Conservation (phyloP, 495 filamentous ascomycete species). For the Aspergillus funiculosus region DNA sequence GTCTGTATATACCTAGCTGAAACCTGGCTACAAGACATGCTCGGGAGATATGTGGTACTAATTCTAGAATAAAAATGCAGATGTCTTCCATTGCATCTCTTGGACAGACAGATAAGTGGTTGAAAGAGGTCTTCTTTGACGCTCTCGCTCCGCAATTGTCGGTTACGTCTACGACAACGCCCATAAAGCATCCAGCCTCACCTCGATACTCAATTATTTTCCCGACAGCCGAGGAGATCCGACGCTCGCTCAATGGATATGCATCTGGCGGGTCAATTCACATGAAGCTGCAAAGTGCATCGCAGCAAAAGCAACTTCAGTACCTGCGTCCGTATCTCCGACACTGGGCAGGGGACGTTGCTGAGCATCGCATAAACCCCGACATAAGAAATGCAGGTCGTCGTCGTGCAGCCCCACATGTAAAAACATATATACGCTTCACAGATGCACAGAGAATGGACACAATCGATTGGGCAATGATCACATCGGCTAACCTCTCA, state of each 20-base stretch:
- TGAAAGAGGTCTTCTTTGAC: constrained; percentile 60
- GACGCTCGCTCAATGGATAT: constrained; percentile 75
- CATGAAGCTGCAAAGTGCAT: constrained; percentile 60
- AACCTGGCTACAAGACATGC: too few relatives aligned
- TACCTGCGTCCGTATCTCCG: constrained; percentile 66
- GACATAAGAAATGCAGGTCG: constrained; percentile 49
- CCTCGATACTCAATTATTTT: constrained; percentile 59
- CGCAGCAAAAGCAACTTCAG: constrained; percentile 67
- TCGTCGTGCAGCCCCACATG: constrained; percentile 79
- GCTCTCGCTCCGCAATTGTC: constrained; percentile 41
- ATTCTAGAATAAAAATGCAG: constrained; percentile 11
- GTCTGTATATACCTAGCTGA: constrained; percentile 18
- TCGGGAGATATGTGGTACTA: background rate
- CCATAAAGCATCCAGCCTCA: constrained; percentile 23
- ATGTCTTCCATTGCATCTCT: constrained; percentile 81
- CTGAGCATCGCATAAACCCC: constrained; percentile 3
- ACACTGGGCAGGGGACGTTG: constrained; percentile 58
- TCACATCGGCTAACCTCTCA: constrained; percentile 81
- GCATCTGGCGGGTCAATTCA: constrained; percentile 75
- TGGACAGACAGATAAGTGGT: constrained; percentile 68
- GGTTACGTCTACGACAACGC: constrained; percentile 5
- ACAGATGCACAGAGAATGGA: constrained; percentile 35
- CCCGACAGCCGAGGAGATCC: constrained; percentile 72
- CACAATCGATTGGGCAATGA: constrained; percentile 75
- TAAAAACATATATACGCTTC: constrained; percentile 85